Evolutionary conservation across 78 protist genomes (phyloP).

Genomic region (Cavenderia fasciculata): DNA sequence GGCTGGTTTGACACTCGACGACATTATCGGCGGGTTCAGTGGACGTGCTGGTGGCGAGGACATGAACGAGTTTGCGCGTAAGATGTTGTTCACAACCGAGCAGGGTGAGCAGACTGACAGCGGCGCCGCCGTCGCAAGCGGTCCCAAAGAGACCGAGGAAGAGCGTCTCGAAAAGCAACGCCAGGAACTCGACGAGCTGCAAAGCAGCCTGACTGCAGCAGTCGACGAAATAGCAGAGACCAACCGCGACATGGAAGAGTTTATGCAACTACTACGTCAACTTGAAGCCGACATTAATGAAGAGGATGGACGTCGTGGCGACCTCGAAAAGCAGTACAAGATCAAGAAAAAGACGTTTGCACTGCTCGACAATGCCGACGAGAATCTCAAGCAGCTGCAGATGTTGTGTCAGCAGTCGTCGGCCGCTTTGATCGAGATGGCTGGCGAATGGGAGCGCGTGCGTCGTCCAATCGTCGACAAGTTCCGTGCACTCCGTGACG

Average conservation of each 20-base stretch:
- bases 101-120: neutral
- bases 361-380: conserved; percentile 81
- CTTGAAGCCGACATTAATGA: conserved; percentile 42
- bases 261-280: conserved; percentile 25
- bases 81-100: conserved; percentile 66
- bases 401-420: conserved; percentile 46
- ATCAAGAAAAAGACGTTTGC: conserved; percentile 78
- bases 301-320: conserved; percentile 55
- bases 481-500: conserved; percentile 59
- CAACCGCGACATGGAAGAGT: conserved; percentile 12
- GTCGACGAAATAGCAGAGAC: neutral
- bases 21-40: conserved; percentile 11
- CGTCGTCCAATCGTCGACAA: conserved; percentile 76
- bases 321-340: conserved; percentile 69
- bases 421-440: conserved; percentile 62
- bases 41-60: neutral
- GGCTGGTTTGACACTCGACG: neutral
- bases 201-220: conserved; percentile 2
- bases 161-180: conserved; percentile 59
- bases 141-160: conserved; percentile 58
- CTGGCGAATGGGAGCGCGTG: conserved; percentile 80
- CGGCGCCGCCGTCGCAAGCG: neutral
- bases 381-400: conserved; percentile 53
- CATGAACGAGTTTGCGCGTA: conserved; percentile 57
- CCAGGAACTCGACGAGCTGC: conserved; percentile 62